These are phyloP conservation scores for Saccharomyces hybrid DNA, from an alignment of 1,139 yeast genomes.

Conservation along the genomic window DNA sequence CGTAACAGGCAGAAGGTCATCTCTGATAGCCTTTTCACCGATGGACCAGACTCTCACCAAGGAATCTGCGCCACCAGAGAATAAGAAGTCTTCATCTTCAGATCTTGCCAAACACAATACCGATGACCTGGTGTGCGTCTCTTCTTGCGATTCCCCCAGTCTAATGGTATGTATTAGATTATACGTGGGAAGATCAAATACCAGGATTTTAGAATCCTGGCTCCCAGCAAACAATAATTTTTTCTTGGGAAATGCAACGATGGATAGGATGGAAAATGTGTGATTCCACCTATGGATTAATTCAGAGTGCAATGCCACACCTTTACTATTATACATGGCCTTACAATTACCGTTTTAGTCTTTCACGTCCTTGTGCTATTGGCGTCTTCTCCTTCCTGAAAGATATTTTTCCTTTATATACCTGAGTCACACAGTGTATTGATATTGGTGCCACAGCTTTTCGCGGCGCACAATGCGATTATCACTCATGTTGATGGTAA, in stretches of 20 bases:
- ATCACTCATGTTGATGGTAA: background rate
- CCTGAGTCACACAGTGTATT: background rate
- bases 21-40: constrained; percentile 16
- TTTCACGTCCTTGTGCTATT: background rate
- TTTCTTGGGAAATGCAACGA: constrained; percentile 55
- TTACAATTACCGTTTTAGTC: background rate
- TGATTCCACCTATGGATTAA: constrained; percentile 72
- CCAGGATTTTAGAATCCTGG: constrained; percentile 73
- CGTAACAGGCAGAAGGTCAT: constrained; percentile 22
- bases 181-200: constrained; percentile 61
- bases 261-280: constrained; percentile 66
- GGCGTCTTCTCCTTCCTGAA: background rate
- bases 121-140: constrained; percentile 52
- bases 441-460: background rate
- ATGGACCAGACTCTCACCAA: constrained; percentile 79
- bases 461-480: constrained; percentile 1
- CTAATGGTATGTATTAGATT: constrained; percentile 32
- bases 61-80: constrained; percentile 88
- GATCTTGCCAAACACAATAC: constrained; percentile 61
- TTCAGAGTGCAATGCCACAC: constrained; percentile 11
- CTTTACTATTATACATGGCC: background rate
- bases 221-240: constrained; percentile 81
- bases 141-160: constrained; percentile 23
- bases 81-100: constrained; percentile 52
- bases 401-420: background rate